Evolutionary conservation across 495 filamentous ascomycete genomes (phyloP).

Genomic region (Talaromyces wortmannii): DNA sequence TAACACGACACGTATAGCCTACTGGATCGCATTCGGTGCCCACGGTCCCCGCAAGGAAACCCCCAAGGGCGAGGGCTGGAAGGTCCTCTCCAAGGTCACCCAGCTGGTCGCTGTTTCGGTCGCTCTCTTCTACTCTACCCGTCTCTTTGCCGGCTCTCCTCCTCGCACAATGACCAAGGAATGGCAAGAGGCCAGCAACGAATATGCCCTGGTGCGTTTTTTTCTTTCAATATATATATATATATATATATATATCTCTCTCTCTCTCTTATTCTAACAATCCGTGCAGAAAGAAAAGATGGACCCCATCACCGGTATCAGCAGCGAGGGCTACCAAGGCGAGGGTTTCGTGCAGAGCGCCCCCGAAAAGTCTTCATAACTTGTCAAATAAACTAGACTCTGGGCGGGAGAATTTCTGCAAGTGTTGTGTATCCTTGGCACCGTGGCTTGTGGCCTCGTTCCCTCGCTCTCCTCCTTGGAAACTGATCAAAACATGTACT

Average conservation of each 20-base stretch:
- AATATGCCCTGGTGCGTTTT: conserved; percentile 72
- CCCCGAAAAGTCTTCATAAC: conserved; percentile 15
- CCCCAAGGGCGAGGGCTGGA: conserved; percentile 75
- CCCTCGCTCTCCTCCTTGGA: background rate
- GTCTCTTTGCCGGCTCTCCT: conserved; percentile 55
- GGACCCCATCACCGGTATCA: conserved; percentile 85
- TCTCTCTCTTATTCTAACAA: conserved; percentile 1
- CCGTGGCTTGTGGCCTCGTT: background rate
- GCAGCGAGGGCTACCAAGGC: conserved; percentile 72
- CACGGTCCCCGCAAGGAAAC: conserved; percentile 81
- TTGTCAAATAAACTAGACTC: background rate
- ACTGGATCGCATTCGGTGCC: conserved; percentile 96
- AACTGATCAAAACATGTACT: conserved; percentile 33
- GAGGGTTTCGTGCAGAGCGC: conserved; percentile 76
- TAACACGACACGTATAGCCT: conserved; percentile 51
- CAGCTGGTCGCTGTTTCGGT: conserved; percentile 54
- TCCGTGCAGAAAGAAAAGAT: conserved; percentile 63
- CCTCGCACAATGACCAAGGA: conserved; percentile 92
- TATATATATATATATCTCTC: too few relatives aligned
- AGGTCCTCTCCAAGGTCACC: conserved; percentile 62
- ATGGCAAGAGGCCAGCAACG: conserved; percentile 87
- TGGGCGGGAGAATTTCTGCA: background rate
- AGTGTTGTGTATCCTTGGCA: background rate
- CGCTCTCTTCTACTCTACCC: conserved; percentile 57
- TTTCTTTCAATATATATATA: too few relatives aligned